phyloP scores from a whole-genome alignment of 78 protist genomes.

The Tieghemostelium lacteum region DNA sequence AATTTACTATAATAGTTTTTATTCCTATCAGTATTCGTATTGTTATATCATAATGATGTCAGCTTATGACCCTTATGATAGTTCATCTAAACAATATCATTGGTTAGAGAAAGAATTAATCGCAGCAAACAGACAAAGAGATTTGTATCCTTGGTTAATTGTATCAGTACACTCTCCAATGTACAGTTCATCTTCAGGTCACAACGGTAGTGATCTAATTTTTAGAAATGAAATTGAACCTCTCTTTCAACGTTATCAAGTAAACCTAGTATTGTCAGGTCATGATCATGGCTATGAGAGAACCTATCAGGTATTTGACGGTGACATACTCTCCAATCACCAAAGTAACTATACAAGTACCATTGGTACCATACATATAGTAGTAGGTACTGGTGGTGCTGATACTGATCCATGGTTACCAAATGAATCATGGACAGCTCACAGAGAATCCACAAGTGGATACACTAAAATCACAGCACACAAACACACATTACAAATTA shows the following conservation, averaged over 20 bases:
- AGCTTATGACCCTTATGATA: slow-evolving; percentile 36
- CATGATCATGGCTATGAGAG: slow-evolving; percentile 77
- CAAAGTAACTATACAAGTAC: neutral
- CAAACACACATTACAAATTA: neutral
- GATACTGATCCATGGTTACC: slow-evolving; percentile 41
- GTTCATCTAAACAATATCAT: slow-evolving; percentile 12
- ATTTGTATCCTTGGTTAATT: slow-evolving; percentile 31
- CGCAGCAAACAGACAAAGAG: neutral
- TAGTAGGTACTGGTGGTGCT: slow-evolving; percentile 60
- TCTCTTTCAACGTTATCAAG: neutral
- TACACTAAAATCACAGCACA: slow-evolving; percentile 15
- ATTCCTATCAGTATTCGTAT: slow-evolving; percentile 17
- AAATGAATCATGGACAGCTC: slow-evolving; percentile 40
- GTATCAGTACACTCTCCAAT: slow-evolving; percentile 40
- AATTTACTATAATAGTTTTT: neutral
- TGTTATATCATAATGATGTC: slow-evolving; percentile 52
- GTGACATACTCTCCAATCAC: neutral
- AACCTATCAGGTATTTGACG: slow-evolving; percentile 18
- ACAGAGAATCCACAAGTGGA: slow-evolving; percentile 34
- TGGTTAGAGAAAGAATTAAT: slow-evolving; percentile 25
- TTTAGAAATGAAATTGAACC: slow-evolving; percentile 21
- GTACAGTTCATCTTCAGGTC: slow-evolving; percentile 65
- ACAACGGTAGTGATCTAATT: slow-evolving; percentile 27
- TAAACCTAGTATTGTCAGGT: slow-evolving; percentile 25
- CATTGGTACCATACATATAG: slow-evolving; percentile 45